Base-by-base conservation (phyloP, 768 basidiomycete species). In the Tylopilus felleus region DNA sequence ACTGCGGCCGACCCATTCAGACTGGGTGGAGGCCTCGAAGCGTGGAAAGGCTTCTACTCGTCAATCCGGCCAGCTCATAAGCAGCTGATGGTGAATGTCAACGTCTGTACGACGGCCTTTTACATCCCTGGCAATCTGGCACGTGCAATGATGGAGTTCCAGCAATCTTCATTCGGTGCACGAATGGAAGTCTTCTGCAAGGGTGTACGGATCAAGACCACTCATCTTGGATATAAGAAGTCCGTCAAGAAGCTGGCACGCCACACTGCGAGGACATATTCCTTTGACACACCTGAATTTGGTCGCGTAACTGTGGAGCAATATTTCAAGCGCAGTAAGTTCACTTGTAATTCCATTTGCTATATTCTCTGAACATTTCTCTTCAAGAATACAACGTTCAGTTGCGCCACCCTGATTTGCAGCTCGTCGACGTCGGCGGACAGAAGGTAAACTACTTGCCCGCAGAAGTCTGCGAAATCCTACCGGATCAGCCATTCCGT, bases 171-270 rank as follows among this genome's bases (percentile, higher is more conserved):
- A 55, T 85, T 81, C 56, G 82, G 83, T 13, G 88, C 82, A 4
- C 79, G 83, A 23, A 64, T 76, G 31, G 74, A 74, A n/a, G 80
- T 71, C 0, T 92, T 90, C 58, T 84, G 80, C 38, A 82, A 76
- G 55, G 80, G 86, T 8, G 77, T 91, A 3, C 75, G 90, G 36
- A 73, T 93, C 44, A 76, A 75, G 65, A 82, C 88, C 1, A 77
- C 68, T 2, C 89, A 92, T 69, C 75, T 93, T 14, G 82, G 83
- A n/a, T 86, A 90, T 62, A 81, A 74, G 64, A 92, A 90, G 71
- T 83, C 84, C 0, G 77, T 93, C 54, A 86, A 85, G 66, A 68
- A 68, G 3, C 65, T 88, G 14, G 73, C 75, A 13, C 72, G 74
- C 22, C 44, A 70, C 19, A 77, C 33, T 10, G 74, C 81, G 16